These are phyloP conservation scores for Rhizopogon sp. DNA, from an alignment of 768 basidiomycete genomes.

Conservation along the genomic window DNA sequence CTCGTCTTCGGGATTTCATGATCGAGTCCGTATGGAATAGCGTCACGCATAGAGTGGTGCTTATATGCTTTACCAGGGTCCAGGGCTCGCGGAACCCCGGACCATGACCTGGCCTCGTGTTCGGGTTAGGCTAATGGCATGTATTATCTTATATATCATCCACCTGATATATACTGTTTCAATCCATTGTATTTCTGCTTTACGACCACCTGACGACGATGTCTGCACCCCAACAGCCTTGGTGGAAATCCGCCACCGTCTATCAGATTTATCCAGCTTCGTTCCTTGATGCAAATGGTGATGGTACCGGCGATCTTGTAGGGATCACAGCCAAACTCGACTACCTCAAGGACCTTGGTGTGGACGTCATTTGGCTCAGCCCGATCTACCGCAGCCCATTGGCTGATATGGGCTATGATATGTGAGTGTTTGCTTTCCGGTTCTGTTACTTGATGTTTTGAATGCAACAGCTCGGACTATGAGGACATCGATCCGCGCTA, in stretches of 20 bases:
- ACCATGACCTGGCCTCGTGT: no score
- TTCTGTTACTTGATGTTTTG: not conserved
- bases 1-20: no score
- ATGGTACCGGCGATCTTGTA: constrained; percentile 65
- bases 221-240: constrained; percentile 21
- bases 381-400: constrained; percentile 68
- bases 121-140: no score
- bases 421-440: constrained; percentile 31
- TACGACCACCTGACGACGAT: not conserved
- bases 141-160: not conserved
- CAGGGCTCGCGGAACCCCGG: no score
- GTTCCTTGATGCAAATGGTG: constrained; percentile 68
- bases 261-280: constrained; percentile 73
- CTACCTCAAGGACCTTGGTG: constrained; percentile 64
- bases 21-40: no score
- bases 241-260: constrained; percentile 57
- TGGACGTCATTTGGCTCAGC: constrained; percentile 64
- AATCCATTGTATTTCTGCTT: not conserved
- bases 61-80: no score
- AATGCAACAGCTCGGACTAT: constrained; percentile 52
- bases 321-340: constrained; percentile 63
- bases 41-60: no score
- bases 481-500: constrained; percentile 58
- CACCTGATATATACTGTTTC: not conserved
- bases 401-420: constrained; percentile 74